Base-by-base conservation (phyloP, 2,329 filamentous ascomycete genomes). In the Didymella glomerata region DNA sequence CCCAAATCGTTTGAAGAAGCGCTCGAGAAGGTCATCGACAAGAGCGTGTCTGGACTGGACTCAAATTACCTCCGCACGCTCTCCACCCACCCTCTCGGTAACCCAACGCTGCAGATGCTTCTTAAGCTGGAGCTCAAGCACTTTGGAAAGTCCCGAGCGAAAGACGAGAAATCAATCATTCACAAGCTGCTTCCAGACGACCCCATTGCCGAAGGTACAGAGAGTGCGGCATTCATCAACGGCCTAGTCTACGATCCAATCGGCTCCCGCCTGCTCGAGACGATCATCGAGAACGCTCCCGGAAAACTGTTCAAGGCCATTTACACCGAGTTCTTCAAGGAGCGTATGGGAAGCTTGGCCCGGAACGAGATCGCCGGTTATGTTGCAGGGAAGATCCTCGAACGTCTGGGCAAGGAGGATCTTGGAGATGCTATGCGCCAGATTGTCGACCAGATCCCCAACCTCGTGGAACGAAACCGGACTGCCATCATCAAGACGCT, bases 321-420 rank as follows among this genome's bases (percentile, higher is more conserved):
- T 6, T 94, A 96, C 78, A 87, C 85, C 57, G 88, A 89, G 65
- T 86, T 93, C 64, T 90, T 98, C 77, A 90, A 89, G 61, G 88
- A 90, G 14, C 87, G 92, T 25, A 90, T 98, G 68, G 88, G 88
- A 22, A 90, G 87, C 38, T 85, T 97, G 59, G 86, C 94, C 6
- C 89, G 93, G 57, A 98, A 98, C 74, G 93, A 96, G 68, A 90
- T 93, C 48, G 93, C 95, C 6, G 90, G 88, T 24, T 98, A 97
- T 71, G 90, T 96, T 0, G 92, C 92, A 20, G 90, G 93, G 66
- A 87, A 88, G 57, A 88, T 96, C 3, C 81, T 99, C 42, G 91
- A 92, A 73, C 87, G 95, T 53, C 82, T 98, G 11, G 90, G 91
- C 76, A 93, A 92, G 72, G 92, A 97, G 60, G 93, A 97, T 71